Conservation (phyloP, 495 filamentous ascomycete genomes). For the Amphirosellinia nigrospora region DNA sequence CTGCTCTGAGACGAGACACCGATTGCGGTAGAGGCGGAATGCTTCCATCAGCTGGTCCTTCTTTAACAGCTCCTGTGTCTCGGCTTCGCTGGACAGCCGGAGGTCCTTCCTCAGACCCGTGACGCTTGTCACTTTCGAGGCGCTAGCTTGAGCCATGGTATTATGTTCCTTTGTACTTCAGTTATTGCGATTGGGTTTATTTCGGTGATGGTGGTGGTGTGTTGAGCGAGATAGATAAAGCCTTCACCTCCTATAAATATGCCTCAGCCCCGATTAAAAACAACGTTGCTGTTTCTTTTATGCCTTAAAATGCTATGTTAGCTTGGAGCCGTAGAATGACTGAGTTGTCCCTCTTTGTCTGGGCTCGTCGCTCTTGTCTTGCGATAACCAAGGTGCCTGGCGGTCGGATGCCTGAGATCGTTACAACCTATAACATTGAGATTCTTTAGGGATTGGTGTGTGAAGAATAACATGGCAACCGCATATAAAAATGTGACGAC, state of each 20-base stretch:
- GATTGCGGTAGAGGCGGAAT: constrained; percentile 15
- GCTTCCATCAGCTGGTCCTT: background rate
- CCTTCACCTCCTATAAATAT: background rate
- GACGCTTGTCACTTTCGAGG: background rate
- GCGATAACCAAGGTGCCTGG: background rate
- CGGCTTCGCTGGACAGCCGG: background rate
- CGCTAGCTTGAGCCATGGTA: background rate
- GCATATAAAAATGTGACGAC: background rate
- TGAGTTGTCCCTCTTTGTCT: constrained; percentile 7
- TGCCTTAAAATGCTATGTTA: background rate
- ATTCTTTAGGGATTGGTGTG: background rate
- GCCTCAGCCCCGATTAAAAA: background rate
- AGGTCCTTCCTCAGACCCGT: background rate
- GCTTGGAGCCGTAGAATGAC: background rate
- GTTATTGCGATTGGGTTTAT: background rate
- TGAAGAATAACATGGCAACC: background rate
- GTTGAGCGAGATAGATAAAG: background rate
- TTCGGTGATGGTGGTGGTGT: background rate
- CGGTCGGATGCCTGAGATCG: background rate
- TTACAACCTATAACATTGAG: background rate
- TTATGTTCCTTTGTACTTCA: background rate
- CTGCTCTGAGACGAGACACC: constrained; percentile 4
- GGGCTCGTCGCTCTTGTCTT: background rate
- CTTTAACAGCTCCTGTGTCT: background rate
- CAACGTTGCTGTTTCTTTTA: background rate